These are phyloP conservation scores for Russula sp. DNA, from an alignment of 768 basidiomycete genomes.

Conservation along the genomic window DNA sequence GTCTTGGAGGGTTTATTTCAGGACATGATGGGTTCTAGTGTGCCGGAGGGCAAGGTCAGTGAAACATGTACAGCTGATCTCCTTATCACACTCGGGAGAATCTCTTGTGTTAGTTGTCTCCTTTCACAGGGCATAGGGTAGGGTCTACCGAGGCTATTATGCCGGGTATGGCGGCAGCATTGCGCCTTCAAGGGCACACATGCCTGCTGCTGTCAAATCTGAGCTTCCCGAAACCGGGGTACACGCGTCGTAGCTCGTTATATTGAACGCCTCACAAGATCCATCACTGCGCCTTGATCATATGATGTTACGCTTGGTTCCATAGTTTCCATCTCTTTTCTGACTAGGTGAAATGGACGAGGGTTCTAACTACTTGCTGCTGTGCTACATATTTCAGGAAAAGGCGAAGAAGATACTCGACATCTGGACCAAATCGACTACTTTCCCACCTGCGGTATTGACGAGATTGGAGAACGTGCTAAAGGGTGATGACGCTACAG, in stretches of 20 bases:
- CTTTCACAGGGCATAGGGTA: slow-evolving; percentile 14
- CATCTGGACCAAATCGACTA: slow-evolving; percentile 90
- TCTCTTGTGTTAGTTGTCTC: slow-evolving; percentile 17
- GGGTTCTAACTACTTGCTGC: slow-evolving; percentile 23
- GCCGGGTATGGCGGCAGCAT: slow-evolving; percentile 9
- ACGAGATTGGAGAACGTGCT: slow-evolving; percentile 65
- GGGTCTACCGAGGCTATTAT: slow-evolving; percentile 11
- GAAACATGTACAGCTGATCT: slow-evolving; percentile 15
- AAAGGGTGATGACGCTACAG: slow-evolving; percentile 62
- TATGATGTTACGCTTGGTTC: slow-evolving; percentile 26
- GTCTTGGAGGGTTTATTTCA: slow-evolving; percentile 84
- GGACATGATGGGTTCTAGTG: slow-evolving; percentile 67
- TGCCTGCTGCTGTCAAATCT: slow-evolving; percentile 6
- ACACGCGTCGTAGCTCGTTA: slow-evolving; percentile 23
- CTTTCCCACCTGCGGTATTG: slow-evolving; percentile 77
- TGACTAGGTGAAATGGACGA: slow-evolving; percentile 38
- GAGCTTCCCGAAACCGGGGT: slow-evolving; percentile 15
- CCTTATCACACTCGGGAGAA: slow-evolving; percentile 11
- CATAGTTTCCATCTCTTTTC: slow-evolving; percentile 29
- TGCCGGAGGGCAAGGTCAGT: slow-evolving; percentile 84
- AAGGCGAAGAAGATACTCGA: slow-evolving; percentile 96
- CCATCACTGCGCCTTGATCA: slow-evolving; percentile 29
- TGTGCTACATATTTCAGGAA: slow-evolving; percentile 59
- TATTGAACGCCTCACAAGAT: slow-evolving; percentile 20
- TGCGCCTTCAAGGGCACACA: slow-evolving; percentile 14